Base-by-base conservation (phyloP, 495 filamentous ascomycete genomes). In the Penicillium silybi region DNA sequence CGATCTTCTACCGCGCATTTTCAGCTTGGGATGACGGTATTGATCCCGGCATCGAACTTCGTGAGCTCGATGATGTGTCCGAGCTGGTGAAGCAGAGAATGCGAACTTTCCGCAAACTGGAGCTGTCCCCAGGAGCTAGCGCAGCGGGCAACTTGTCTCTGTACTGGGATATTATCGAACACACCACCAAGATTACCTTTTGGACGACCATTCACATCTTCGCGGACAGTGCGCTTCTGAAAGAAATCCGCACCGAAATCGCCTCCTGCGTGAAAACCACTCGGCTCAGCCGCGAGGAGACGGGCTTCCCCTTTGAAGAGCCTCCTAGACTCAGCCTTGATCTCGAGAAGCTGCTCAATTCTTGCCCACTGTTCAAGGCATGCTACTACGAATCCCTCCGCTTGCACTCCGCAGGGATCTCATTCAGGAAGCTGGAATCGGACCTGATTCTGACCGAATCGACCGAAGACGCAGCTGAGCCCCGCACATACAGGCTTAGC, bases 201-300 rank as follows among this genome's bases (percentile, higher is more conserved):
- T 86, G 82, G 82, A 73, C 74, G 41, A 44, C 84, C 17, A 56
- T 81, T 15, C 80, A 74, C 44, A 73, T 86, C 27, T 76, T 76
- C 50, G 61, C 73, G 11, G 73, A 73, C 20, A 66, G 69, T 9
- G 58, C 57, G 1, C 67, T 82, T 18, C 49, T 82, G 8, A 62
- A 65, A n/a, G 65, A 68, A 4, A 70, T 87, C 17, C 72, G 77
- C 13, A 63, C 69, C 19, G 85, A 87, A 57, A 76, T 81, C 8
- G 61, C 61, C 3, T 67, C 74, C 0, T 81, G 65, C 41, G 75
- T 71, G 8, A 65, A 69, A 38, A 68, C 75, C 4, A 59, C 63
- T 1, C 72, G 82, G 38, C 74, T 67, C 23, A 68, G 57, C 23
- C 64, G 57, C 26, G 70, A 73, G 29, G 71, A 78, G 27, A 78